Conservation (phyloP, 805 yeast genomes). For the Trichomonascus vanleenenianus region DNA sequence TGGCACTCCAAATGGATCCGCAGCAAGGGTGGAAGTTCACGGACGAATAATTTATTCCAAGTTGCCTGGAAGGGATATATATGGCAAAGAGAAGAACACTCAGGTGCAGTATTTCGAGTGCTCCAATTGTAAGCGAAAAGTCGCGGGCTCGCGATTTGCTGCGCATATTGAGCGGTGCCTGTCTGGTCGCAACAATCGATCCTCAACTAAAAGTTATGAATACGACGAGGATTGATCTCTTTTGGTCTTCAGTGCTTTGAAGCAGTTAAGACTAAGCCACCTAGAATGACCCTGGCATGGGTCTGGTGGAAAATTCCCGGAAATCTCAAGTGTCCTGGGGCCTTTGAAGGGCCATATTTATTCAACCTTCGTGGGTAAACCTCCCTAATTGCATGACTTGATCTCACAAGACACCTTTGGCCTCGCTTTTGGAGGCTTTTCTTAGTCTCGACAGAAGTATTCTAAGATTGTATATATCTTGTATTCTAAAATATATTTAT, state of each 20-base stretch:
- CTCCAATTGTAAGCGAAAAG: constrained; percentile 72
- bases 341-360: no score
- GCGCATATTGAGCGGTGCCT: constrained; percentile 87
- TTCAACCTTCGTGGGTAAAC: no score
- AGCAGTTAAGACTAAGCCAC: no score
- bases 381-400: no score
- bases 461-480: no score
- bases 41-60: constrained; percentile 18
- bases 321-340: no score
- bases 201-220: constrained; percentile 4
- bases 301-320: no score
- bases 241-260: no score
- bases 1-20: constrained; percentile 8
- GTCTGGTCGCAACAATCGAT: constrained; percentile 45
- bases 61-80: constrained; percentile 32
- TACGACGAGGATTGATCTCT: neutral
- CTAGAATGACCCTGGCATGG: no score
- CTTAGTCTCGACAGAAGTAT: no score
- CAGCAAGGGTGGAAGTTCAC: constrained; percentile 17
- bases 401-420: no score
- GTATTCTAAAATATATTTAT: neutral
- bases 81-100: constrained; percentile 35
- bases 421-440: no score
- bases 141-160: constrained; percentile 89
- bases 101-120: constrained; percentile 67